Base-by-base conservation (phyloP, 352 stramenopile genomes). In the Globisporangium recalcitrans region DNA sequence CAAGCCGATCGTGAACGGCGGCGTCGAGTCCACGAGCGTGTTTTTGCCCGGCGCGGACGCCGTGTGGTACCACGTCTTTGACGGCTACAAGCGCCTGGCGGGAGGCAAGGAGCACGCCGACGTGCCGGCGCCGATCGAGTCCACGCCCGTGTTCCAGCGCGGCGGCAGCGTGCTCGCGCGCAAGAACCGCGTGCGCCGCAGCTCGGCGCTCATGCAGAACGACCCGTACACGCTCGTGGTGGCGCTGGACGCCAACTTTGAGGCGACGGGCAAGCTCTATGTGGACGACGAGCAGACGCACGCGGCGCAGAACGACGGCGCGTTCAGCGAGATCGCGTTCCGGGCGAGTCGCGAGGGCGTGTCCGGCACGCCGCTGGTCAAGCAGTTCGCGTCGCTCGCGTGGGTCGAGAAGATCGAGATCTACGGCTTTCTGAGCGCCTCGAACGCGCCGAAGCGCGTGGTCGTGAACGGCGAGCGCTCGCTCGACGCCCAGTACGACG, bases 161-260 rank as follows among this genome's bases (percentile, higher is more conserved):
- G 95, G 94, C 36, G 97, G 97, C 22, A 97, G 82, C 22, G 93
- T 99, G 59, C 70, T 99, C 53, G 83, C 96, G 24, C 83, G 95
- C 58, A 98, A 99, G 74, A 90, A 98, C 71, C 87, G 98, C 26
- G 80, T 99, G 40, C 90, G 98, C 46, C 85, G 98, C 54, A 98
- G 82, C 61, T 92, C 95, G 55, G 70, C 85, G 22, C 78, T 98
- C 34, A 99, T 99, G 97, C 81, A 71, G n/a, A 79, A 89, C 34
- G 98, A 99, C 69, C 98, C 98, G 34, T 97, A 98, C 64, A 99
- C 97, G 47, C 82, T 99, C 10, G 90, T 98, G 36, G 80, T 99
- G 63, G 89, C 97, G 24, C 74, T 99, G 38, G 87, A 98, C 67
- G 69, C 72, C 10, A 65, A 73, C 22, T 78, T 84, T n/a, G 70